Base-by-base conservation (phyloP, 768 basidiomycete species). In the Tricholomella constricta region DNA sequence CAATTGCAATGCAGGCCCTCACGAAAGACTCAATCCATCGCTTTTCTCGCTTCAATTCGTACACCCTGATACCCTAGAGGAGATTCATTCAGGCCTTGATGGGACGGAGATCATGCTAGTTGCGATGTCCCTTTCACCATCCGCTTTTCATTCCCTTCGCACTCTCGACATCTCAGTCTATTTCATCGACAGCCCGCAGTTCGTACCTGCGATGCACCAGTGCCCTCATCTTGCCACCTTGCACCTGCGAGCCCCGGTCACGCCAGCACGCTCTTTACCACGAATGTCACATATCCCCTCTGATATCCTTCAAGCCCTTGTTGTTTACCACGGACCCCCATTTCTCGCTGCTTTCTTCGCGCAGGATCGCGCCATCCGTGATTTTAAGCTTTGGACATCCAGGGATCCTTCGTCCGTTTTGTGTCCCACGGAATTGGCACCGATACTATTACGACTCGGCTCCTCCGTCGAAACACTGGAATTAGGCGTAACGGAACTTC, bases 311-410 rank as follows among this genome's bases (percentile, higher is more conserved):
- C 62, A 58, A 6, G 26, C 35, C 7, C 62, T 67, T 5, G 29
- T 12, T 0, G 48, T 38, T 23, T 62, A 62, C 46, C 61, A 64
- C 44, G 66, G 64, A 5, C 62, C 61, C 10, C 40, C 56, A 14
- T 34, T 23, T 38, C 52, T 60, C 35, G 58, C 51, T 2, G 29
- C 37, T 6, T 23, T 38, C 32, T 62, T 62, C 41, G 52, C 62
- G 7, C 50, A 20, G 3, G 36, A 26, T 14, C 64, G 55, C 27
- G 8, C 40, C 7, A 48, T 67, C 15, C 54, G 42, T 23, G 43
- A 51, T 20, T 54, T 52, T 9, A 59, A 57, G 25, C 53, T 67
- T 31, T 67, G 64, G 60, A 55, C 60, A 20, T 60, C 60, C 2
- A 54, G 55, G 42, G 53, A 57, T 47, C 52, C 59, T 17, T 54